Evolutionary conservation across 306 rosid species (phyloP), one percentile per base, ranked within the genome.

Genomic region (Myrica gale): DNA sequence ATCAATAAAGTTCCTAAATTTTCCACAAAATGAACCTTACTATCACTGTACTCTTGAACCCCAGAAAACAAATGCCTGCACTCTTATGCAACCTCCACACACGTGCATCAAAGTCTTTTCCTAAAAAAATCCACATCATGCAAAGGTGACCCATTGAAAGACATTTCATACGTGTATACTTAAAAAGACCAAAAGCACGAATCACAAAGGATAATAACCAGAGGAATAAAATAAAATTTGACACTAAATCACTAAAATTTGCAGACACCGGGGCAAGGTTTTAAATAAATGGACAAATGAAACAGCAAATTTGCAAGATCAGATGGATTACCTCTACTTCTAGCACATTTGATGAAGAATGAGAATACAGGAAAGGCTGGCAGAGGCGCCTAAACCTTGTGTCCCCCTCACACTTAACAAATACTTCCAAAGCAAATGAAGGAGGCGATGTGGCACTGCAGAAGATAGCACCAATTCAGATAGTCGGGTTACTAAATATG

Each of bases 401-500:
- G 88, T 95, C 99, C 69, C 97, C 99, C 83, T 95, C 97, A 73
- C 97, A 95, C 68, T 95, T 96, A 79, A 95, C 97, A 89, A 95
- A 95, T 51, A 90, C 97, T 85, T 95, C 99, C 61, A 95, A 72
- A 44, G 99, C 99, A 87, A 95, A 95, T 11, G 99, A 95, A 54
- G 99, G 99, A 70, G 99, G 99, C n/a, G 88, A 88, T 72, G 99
- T 95, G 0, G 96, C 99, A 86, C 99, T 95, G 82, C 20, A 82
- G 84, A 77, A 66, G 26, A 82, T 54, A 46, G 74, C 51, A 48
- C 44, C 78, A 71, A 60, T 61, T 73, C 73, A 71, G 63, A 47
- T 72, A 53, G 75, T 61, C 19, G 53, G 62, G 32, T 26, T 62
- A 32, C 51, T 37, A 46, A 47, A 71, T 72, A 78, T 69, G 76